phyloP scores from a whole-genome alignment of 257 asterid species.

The Echites panduratus region DNA sequence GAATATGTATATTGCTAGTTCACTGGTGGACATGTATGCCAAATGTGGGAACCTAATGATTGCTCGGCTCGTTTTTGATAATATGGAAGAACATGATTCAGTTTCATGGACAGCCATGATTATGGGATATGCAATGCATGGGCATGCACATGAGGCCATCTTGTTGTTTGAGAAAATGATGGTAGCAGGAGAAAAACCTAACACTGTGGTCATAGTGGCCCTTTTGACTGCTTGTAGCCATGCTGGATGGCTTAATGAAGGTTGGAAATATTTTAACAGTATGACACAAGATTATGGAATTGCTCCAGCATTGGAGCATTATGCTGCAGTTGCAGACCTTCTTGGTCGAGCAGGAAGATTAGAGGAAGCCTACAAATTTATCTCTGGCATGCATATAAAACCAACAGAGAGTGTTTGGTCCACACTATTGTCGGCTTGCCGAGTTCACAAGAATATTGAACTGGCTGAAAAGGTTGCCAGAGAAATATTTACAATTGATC shows the following conservation, averaged over 20 bases:
- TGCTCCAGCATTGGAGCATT: slow-evolving; percentile 65
- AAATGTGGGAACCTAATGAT: slow-evolving; percentile 65
- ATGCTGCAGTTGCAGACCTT: slow-evolving; percentile 69
- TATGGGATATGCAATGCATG: slow-evolving; percentile 82
- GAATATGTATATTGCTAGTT: slow-evolving; percentile 66
- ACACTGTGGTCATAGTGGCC: slow-evolving; percentile 64
- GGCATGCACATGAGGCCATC: slow-evolving; percentile 65
- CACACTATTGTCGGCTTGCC: slow-evolving; percentile 72
- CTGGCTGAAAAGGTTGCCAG: slow-evolving; percentile 72
- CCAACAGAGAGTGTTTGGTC: slow-evolving; percentile 78
- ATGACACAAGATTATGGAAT: slow-evolving; percentile 54
- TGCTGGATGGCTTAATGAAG: slow-evolving; percentile 82
- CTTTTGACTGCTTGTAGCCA: slow-evolving; percentile 89
- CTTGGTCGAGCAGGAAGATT: slow-evolving; percentile 87
- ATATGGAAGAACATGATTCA: slow-evolving; percentile 55
- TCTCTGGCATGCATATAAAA: slow-evolving; percentile 46
- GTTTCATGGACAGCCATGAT: slow-evolving; percentile 88
- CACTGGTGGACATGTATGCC: slow-evolving; percentile 87
- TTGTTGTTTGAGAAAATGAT: slow-evolving; percentile 57
- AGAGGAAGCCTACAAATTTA: slow-evolving; percentile 64
- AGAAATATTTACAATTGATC: slow-evolving; percentile 54
- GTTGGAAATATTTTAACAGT: slow-evolving; percentile 46
- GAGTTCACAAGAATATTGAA: slow-evolving; percentile 73
- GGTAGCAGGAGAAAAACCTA: slow-evolving; percentile 51
- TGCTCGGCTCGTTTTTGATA: slow-evolving; percentile 64